Conservation (phyloP, 2,329 filamentous ascomycete species). For the Talaromyces sp. region DNA sequence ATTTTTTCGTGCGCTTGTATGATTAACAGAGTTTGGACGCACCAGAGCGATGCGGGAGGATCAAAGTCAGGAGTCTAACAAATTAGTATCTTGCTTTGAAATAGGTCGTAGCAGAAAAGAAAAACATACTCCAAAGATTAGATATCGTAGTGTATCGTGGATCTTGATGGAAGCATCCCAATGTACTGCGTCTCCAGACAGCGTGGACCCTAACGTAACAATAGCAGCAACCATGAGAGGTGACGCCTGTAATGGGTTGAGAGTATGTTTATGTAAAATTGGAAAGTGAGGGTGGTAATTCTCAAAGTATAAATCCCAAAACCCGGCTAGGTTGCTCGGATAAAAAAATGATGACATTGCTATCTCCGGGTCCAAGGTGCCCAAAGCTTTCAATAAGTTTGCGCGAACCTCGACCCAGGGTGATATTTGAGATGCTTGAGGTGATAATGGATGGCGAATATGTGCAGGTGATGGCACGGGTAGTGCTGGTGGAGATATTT, state of each 20-base stretch:
- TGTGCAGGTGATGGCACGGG: slow-evolving; percentile 15
- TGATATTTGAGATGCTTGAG: slow-evolving; percentile 17
- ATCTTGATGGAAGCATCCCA: slow-evolving; percentile 23
- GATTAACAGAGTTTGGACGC: slow-evolving; percentile 27
- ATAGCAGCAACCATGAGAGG: slow-evolving; percentile 28
- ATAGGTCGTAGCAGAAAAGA: no score
- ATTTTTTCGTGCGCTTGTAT: slow-evolving; percentile 28
- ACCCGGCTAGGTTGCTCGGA: slow-evolving; percentile 22
- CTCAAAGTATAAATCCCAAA: slow-evolving; percentile 27
- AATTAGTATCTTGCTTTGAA: background rate
- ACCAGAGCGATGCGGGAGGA: slow-evolving; percentile 30
- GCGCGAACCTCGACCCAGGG: slow-evolving; percentile 23
- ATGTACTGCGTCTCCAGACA: slow-evolving; percentile 23
- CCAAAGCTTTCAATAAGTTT: slow-evolving; percentile 22
- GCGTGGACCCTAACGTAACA: slow-evolving; percentile 26
- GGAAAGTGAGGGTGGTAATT: slow-evolving; percentile 31
- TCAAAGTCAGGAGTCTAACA: slow-evolving; percentile 23
- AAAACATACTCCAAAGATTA: slow-evolving; percentile 24
- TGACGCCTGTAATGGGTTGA: slow-evolving; percentile 21
- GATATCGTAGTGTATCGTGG: slow-evolving; percentile 26
- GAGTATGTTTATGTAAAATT: slow-evolving; percentile 26
- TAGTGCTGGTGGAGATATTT: slow-evolving; percentile 20
- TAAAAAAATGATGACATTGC: slow-evolving; percentile 26
- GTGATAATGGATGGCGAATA: slow-evolving; percentile 19
- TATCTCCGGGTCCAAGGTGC: slow-evolving; percentile 20